Evolutionary conservation across 768 basidiomycete species (phyloP).

Genomic region (Hemileccinum rubropunctum): DNA sequence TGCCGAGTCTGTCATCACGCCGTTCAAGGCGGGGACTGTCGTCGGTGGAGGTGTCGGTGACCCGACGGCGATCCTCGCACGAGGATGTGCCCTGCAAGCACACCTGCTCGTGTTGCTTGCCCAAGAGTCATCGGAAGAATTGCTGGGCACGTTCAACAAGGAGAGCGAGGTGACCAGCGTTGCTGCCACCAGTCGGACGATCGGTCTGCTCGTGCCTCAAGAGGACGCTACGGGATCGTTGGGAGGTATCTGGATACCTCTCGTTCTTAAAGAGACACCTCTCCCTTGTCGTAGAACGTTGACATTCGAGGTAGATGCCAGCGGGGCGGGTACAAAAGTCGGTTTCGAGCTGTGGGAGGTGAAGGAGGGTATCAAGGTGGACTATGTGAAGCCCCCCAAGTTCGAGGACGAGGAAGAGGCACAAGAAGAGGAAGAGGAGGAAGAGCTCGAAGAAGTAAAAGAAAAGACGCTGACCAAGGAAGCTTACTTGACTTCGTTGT

Average conservation of each 20-base stretch:
- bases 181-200: constrained; percentile 56
- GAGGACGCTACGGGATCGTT: constrained; percentile 38
- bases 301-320: constrained; percentile 54
- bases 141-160: constrained; percentile 48
- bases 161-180: constrained; percentile 42
- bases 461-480: constrained; percentile 59
- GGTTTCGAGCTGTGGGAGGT: constrained; percentile 80
- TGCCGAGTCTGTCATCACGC: constrained; percentile 57
- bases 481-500: constrained; percentile 39
- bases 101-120: constrained; percentile 52
- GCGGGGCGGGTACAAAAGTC: constrained; percentile 36
- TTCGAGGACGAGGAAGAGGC: constrained; percentile 45
- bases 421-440: constrained; percentile 52
- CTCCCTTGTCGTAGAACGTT: constrained; percentile 64
- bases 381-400: constrained; percentile 50
- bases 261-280: constrained; percentile 69
- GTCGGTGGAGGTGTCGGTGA: constrained; percentile 73
- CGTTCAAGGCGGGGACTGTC: constrained; percentile 64
- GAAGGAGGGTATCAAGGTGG: constrained; percentile 61
- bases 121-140: constrained; percentile 47
- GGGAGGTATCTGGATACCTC: constrained; percentile 63
- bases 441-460: constrained; percentile 65
- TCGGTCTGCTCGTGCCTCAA: constrained; percentile 65
- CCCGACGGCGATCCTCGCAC: constrained; percentile 72
- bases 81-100: constrained; percentile 78